These are phyloP conservation scores for Talaromyces funiculosus DNA, from an alignment of 2,329 filamentous ascomycete genomes.

Conservation along the genomic window DNA sequence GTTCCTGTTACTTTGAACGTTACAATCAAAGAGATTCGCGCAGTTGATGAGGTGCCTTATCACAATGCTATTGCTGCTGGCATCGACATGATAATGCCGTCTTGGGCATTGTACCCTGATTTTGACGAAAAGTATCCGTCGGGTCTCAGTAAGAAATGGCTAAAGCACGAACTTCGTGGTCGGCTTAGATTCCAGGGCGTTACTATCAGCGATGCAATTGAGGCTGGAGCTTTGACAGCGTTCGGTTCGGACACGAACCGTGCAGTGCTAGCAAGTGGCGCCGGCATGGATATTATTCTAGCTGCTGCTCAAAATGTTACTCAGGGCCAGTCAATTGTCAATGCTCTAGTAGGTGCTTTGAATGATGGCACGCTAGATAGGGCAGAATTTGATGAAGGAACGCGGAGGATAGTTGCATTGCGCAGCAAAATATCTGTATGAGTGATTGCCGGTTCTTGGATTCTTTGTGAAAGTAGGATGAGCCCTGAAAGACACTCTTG, in stretches of 20 bases:
- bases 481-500: neutral
- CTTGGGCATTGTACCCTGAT: conserved; percentile 27
- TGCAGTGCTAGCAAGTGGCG: conserved; percentile 22
- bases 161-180: conserved; percentile 22
- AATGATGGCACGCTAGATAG: conserved; percentile 11
- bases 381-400: neutral
- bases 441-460: neutral
- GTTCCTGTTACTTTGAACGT: conserved; percentile 24
- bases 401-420: neutral
- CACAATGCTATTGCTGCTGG: conserved; percentile 21
- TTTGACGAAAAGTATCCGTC: conserved; percentile 24
- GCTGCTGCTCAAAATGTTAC: conserved; percentile 24
- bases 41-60: conserved; percentile 25
- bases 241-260: conserved; percentile 22
- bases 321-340: conserved; percentile 24
- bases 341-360: conserved; percentile 19
- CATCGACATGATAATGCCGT: conserved; percentile 27
- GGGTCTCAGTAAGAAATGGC: conserved; percentile 22
- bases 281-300: conserved; percentile 29
- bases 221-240: conserved; percentile 21
- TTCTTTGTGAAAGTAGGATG: neutral
- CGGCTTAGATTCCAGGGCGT: conserved; percentile 25
- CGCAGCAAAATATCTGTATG: neutral
- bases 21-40: conserved; percentile 18
- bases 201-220: conserved; percentile 29